Conservation (phyloP, 2,329 filamentous ascomycete species). For the Botrytis elliptica region DNA sequence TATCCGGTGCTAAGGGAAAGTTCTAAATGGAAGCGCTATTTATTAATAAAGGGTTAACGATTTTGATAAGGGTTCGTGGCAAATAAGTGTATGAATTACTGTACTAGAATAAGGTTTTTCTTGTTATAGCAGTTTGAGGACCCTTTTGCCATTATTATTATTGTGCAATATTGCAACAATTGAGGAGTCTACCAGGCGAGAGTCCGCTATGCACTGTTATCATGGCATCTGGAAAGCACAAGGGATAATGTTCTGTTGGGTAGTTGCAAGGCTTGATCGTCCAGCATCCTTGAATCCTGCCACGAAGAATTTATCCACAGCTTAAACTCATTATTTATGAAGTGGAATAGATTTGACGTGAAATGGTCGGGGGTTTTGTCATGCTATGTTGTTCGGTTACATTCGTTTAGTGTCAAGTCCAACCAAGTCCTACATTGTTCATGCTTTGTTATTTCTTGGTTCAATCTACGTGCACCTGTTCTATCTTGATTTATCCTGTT, state of each 20-base stretch:
- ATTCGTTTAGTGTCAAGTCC: background rate
- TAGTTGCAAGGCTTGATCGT: accelerated
- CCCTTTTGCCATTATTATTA: too few species aligned
- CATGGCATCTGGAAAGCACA: background rate
- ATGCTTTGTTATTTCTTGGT: background rate
- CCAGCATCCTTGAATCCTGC: too few species aligned
- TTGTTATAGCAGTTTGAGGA: background rate
- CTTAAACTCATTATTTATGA: background rate
- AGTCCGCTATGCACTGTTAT: background rate
- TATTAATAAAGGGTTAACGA: background rate
- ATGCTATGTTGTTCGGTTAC: background rate
- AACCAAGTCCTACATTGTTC: background rate
- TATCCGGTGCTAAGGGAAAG: background rate
- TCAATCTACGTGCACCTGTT: background rate
- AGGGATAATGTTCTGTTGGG: background rate
- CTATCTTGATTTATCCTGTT: background rate
- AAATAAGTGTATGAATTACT: background rate
- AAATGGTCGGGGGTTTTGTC: background rate
- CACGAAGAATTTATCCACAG: too few species aligned
- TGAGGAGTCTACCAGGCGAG: background rate
- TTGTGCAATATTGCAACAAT: background rate
- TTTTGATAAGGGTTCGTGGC: background rate
- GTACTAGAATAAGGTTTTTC: background rate
- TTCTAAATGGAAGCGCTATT: background rate
- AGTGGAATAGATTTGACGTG: background rate